A percentile compares a stretch with the other conserved stretches of the same genome.
Conservation (phyloP, 805 yeast genomes). For the Priceomyces medius region DNA sequence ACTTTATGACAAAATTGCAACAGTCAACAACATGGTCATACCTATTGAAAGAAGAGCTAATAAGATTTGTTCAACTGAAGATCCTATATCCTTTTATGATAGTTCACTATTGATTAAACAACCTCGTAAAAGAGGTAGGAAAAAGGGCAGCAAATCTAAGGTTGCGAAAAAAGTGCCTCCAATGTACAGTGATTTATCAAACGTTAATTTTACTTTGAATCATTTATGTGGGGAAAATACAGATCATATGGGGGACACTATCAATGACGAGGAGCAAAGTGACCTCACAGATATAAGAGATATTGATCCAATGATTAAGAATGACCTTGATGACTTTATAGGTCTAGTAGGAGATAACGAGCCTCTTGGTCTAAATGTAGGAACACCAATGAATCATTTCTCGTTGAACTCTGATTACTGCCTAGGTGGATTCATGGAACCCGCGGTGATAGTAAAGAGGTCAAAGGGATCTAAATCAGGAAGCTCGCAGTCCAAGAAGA, state of each 20-base stretch:
- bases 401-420: constrained; percentile 6
- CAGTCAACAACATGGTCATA: not conserved
- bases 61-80: constrained; percentile 3
- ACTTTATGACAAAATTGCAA: not conserved
- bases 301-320: not conserved
- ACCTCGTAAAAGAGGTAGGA: constrained; percentile 8
- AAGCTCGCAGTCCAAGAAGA: constrained; percentile 7
- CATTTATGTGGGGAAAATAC: not conserved
- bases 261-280: not conserved
- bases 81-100: not conserved
- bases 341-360: constrained; percentile 1
- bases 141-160: constrained; percentile 5
- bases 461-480: constrained; percentile 5
- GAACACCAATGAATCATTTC: constrained; percentile 2
- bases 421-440: constrained; percentile 6
- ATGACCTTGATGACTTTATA: constrained; percentile 1
- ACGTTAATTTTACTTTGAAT: not conserved
- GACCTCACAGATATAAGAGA: not conserved
- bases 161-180: not conserved
- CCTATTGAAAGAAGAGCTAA: constrained; percentile 8
- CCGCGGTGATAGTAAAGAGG: constrained; percentile 6
- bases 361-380: not conserved
- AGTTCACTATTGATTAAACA: not conserved
- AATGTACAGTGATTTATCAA: not conserved
- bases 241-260: not conserved